Percentiles rank a stretch among this genome's conserved stretches.
These are phyloP conservation scores for Halophytophthora polymorphica DNA, from an alignment of 352 stramenopile genomes.

Conservation along the genomic window DNA sequence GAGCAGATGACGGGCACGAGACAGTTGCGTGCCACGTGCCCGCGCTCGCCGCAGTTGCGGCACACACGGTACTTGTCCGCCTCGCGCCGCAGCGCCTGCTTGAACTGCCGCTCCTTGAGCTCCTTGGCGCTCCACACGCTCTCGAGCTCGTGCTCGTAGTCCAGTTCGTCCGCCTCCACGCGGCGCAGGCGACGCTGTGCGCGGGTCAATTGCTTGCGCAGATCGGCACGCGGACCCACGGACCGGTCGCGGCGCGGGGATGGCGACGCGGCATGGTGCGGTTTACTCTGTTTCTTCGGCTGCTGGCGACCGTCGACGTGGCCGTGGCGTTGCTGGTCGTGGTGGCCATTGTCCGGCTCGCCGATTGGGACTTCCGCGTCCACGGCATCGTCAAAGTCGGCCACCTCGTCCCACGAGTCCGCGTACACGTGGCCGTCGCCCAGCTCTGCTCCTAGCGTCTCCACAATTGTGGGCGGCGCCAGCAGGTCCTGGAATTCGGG, in stretches of 20 bases:
- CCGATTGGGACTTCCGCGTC: background rate
- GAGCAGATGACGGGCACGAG: conserved; percentile 73
- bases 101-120: conserved; percentile 56
- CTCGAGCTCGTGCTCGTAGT: conserved; percentile 75
- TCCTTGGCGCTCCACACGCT: conserved; percentile 31
- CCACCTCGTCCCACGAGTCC: conserved; percentile 3
- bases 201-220: too few species aligned
- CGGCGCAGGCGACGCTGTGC: conserved; percentile 4
- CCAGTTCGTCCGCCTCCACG: conserved; percentile 44
- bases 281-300: conserved; percentile 1
- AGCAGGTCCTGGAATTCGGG: too few species aligned
- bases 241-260: conserved; percentile 1
- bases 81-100: conserved; percentile 55
- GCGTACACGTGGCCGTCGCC: background rate
- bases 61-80: conserved; percentile 63
- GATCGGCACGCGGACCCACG: too few species aligned
- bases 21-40: conserved; percentile 67
- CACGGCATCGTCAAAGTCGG: conserved; percentile 3
- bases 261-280: conserved; percentile 25
- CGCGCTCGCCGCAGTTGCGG: conserved; percentile 71
- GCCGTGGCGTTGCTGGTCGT: conserved; percentile 4
- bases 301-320: background rate
- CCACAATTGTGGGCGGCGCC: too few species aligned
- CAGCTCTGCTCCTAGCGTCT: too few species aligned
- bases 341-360: conserved; percentile 5